Conservation (phyloP, 2,329 filamentous ascomycete genomes). For the Tolypocladium ovalisporum region DNA sequence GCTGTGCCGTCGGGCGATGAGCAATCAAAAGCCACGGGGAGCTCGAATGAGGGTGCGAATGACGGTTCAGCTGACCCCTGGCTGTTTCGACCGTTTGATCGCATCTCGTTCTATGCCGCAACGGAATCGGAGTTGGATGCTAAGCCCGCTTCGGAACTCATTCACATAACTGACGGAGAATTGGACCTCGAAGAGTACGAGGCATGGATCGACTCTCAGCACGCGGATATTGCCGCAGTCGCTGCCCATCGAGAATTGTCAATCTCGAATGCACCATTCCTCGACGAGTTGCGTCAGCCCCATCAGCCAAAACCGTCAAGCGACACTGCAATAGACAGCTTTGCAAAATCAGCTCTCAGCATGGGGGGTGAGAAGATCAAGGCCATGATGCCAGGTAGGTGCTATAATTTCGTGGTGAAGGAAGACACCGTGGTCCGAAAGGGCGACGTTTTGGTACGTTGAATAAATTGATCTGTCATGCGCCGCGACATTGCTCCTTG, state of each 20-base stretch:
- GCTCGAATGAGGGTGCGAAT: background rate
- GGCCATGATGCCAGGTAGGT: conserved; percentile 21
- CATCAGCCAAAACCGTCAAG: conserved; percentile 7
- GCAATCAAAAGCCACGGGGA: background rate
- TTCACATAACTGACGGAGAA: conserved; percentile 13
- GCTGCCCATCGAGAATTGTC: conserved; percentile 11
- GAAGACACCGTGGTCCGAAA: conserved; percentile 12
- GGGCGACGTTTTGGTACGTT: conserved; percentile 16
- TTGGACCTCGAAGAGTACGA: conserved; percentile 20
- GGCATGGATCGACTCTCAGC: conserved; percentile 17
- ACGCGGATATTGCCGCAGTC: conserved; percentile 12
- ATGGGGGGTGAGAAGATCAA: conserved; percentile 7
- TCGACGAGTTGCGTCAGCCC: conserved; percentile 16
- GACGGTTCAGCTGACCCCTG: conserved; percentile 8
- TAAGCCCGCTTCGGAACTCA: conserved; percentile 11
- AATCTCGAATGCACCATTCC: conserved; percentile 15
- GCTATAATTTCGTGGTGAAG: conserved; percentile 19
- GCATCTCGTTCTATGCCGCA: conserved; percentile 20
- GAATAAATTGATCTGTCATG: background rate
- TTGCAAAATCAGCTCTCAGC: background rate
- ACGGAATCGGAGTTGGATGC: conserved; percentile 16
- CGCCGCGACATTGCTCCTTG: background rate
- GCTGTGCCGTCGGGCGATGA: background rate
- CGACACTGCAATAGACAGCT: background rate
- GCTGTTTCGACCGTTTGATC: conserved; percentile 21